phyloP scores from a whole-genome alignment of 805 yeast genomes.

The Spathaspora boniae region DNA sequence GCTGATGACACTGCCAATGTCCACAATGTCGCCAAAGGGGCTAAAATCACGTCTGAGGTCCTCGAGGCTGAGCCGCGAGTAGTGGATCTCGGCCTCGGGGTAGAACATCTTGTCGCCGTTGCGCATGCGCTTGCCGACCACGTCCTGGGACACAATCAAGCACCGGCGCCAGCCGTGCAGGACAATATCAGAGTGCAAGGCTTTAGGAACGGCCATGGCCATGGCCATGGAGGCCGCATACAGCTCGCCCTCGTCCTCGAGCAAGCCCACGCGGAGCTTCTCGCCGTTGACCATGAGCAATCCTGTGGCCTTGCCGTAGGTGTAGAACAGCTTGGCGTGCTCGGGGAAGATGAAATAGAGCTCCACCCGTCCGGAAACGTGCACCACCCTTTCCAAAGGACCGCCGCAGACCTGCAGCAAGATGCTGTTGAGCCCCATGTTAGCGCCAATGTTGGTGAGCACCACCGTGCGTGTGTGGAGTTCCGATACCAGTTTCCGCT shows the following conservation, averaged over 20 bases:
- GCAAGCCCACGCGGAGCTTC: constrained; percentile 49
- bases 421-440: constrained; percentile 47
- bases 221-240: constrained; percentile 19
- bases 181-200: constrained; percentile 28
- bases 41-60: constrained; percentile 49
- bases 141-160: constrained; percentile 37
- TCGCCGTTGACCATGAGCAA: constrained; percentile 59
- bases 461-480: too few relatives aligned
- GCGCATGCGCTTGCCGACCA: constrained; percentile 20
- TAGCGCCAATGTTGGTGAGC: constrained; percentile 6
- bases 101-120: constrained; percentile 25
- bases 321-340: constrained; percentile 53
- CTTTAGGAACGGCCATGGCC: too few relatives aligned
- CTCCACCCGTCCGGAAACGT: constrained; percentile 30
- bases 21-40: constrained; percentile 57
- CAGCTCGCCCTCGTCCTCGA: constrained; percentile 18
- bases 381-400: constrained; percentile 52
- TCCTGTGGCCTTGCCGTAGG: constrained; percentile 46
- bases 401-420: constrained; percentile 65
- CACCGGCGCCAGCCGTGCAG: constrained; percentile 52
- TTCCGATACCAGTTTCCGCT: too few relatives aligned
- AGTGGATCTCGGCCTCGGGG: constrained; percentile 43
- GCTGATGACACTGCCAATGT: constrained; percentile 64
- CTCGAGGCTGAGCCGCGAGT: constrained; percentile 41
- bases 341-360: constrained; percentile 50